Evolutionary conservation across 1,284 basidiomycete genomes (phyloP), one percentile per base, ranked within the genome.

Genomic region (Moniliella sp.): DNA sequence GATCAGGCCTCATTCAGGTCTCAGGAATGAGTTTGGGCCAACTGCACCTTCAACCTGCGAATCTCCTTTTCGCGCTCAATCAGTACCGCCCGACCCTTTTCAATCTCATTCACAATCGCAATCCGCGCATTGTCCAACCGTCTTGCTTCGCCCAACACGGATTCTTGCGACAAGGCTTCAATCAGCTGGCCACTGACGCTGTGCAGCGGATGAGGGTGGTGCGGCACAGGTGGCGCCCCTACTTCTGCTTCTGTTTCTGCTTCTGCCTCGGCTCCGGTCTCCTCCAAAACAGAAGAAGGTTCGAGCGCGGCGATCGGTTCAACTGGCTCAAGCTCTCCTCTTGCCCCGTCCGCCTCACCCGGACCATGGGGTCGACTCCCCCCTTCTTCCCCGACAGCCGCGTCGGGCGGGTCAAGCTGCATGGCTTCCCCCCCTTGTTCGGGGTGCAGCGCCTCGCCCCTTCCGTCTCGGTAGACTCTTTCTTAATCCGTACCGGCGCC

Each of bases 61-160:
- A 62, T 32, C 33, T 52, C 47, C 33, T 47, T 48, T 19, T 63
- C 61, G 4, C 46, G 42, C 30, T 35, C 43, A 16, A 62, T 53
- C 4, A 63, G 42, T 41, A 44, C 46, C 13, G 45, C 35, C 5
- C 60, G 37, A 12, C 58, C 43, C 15, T 39, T 38, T 23, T 62
- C 59, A 10, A 62, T 52, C 39, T 62, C 51, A 5, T 43, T 42
- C 9, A 58, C 42, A 18, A 88, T 68, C 15, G 68, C 64, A 46
- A 75, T 74, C 29, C 74, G 66, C 3, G 79, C 83, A 32, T 72
- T 69, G 33, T 86, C 80, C 31, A 94, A 59, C 32, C 78, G 64
- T 21, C 78, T 76, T 2, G 68, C 69, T 57, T 94, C 88, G 10
- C 41, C 35, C 78, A 79, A 56, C 70, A 76, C 63, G 78, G 80